A percentile compares a stretch with the other conserved stretches of the same genome.
Evolutionary conservation across 2,329 filamentous ascomycete species (phyloP).

Genomic region (Pestalotiopsis sp.): DNA sequence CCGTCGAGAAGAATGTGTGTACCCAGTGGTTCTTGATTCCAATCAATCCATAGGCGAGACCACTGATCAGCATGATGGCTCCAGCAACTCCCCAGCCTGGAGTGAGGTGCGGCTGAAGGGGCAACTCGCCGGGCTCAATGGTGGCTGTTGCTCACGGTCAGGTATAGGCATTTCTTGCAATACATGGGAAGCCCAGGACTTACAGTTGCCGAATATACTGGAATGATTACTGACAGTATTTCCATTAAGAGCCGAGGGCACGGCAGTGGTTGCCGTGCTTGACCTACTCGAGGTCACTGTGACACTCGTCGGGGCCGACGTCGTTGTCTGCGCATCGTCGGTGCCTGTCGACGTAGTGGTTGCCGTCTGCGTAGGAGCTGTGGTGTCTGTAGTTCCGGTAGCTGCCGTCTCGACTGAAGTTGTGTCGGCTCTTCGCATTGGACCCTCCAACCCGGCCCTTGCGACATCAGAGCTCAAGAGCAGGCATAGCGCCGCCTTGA

Average conservation of each 20-base stretch:
- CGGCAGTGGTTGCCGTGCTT: slow-evolving; percentile 20
- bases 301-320: slow-evolving; percentile 15
- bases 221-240: slow-evolving; percentile 25
- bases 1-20: slow-evolving; percentile 79
- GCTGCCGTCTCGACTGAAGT: slow-evolving; percentile 22
- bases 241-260: slow-evolving; percentile 31
- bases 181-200: slow-evolving; percentile 9
- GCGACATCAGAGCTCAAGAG: slow-evolving; percentile 38
- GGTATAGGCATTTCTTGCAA: neutral
- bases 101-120: slow-evolving; percentile 73
- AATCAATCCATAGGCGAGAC: slow-evolving; percentile 71
- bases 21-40: slow-evolving; percentile 82
- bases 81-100: slow-evolving; percentile 82
- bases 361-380: slow-evolving; percentile 11
- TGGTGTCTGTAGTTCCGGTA: slow-evolving; percentile 17
- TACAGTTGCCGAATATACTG: slow-evolving; percentile 20
- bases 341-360: slow-evolving; percentile 17
- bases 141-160: slow-evolving; percentile 35
- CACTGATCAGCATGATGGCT: slow-evolving; percentile 72
- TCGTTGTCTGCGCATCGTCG: neutral
- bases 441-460: slow-evolving; percentile 33
- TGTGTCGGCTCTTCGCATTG: slow-evolving; percentile 36
- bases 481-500: slow-evolving; percentile 42
- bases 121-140: slow-evolving; percentile 58
- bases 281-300: slow-evolving; percentile 15